Base-by-base conservation (phyloP, 164 flowering plant species). In the Vitis amurensis region DNA sequence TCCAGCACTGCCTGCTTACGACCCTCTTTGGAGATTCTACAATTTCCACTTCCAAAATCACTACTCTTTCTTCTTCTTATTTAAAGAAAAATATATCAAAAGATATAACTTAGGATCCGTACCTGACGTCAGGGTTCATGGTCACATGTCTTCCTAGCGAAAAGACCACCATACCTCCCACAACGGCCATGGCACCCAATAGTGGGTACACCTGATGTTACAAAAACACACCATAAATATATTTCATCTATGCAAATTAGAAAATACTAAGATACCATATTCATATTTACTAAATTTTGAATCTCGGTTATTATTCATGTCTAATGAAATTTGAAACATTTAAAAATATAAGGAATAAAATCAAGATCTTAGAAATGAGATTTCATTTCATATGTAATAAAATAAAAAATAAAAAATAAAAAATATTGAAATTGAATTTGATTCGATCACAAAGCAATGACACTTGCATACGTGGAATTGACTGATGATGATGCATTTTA, bases 51-150 rank as follows among this genome's bases (percentile, higher is more conserved):
- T 37, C 44, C 44, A 37, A 37, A 37, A 37, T 37, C 44, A 37
- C 44, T 4, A 37, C 44, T 37, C 4, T 37, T 37, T 37, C 44
- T 37, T 37, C 44, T 37, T 37, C 27, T 23, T 0, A 23, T 23
- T 23, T 23, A 23, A 23, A 23, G 27, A 23, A 23, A 23, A 23
- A 23, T 23, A 23, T 23, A 1, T 23, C 27, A 23, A 64, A 3
- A 5, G 9, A 19, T 63, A n/a, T 50, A 8, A 19, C 11, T 19
- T 11, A 53, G n/a, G 9, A 13, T 31, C 16, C 0, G 2, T 75
- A 91, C 98, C 96, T 88, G 74, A 89, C 94, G 68, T 84, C 94
- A n/a, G 98, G 98, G 68, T 93, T 93, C 59, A 75, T 9, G 65
- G 85, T 49, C 9, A 86, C 16, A 71, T 89, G 89, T 73, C 98